These are phyloP conservation scores for Coemansia sp. DNA, from an alignment of 192 early-diverging fungal genomes.

Conservation along the genomic window DNA sequence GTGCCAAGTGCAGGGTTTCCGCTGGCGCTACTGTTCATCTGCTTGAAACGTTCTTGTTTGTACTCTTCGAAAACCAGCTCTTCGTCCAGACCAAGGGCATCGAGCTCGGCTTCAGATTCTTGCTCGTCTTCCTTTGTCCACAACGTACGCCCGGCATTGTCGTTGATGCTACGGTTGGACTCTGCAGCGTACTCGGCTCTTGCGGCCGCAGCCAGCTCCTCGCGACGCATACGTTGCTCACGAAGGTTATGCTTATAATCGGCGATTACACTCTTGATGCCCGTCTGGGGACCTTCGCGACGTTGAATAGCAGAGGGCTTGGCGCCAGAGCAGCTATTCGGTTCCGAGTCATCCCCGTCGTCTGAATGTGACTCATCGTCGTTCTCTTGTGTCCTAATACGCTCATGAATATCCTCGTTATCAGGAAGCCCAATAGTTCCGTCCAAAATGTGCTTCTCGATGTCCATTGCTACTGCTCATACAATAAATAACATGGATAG, in stretches of 20 bases:
- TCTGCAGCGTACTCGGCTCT: conserved; percentile 11
- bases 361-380: conserved; percentile 11
- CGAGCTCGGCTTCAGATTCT: background rate
- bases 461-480: background rate
- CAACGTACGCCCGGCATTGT: conserved; percentile 9
- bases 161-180: background rate
- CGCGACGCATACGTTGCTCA: conserved; percentile 12
- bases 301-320: conserved; percentile 1
- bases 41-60: conserved; percentile 19
- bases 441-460: conserved; percentile 1
- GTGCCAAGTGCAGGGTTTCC: conserved; percentile 11
- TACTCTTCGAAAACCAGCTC: conserved; percentile 42
- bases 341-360: background rate
- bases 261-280: conserved; percentile 48
- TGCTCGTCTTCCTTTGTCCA: conserved; percentile 23
- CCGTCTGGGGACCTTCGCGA: conserved; percentile 46
- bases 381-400: background rate
- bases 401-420: background rate
- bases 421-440: too few species aligned
- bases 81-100: conserved; percentile 14
- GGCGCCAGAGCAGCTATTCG: background rate
- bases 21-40: conserved; percentile 2
- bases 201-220: conserved; percentile 1
- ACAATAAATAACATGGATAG: background rate
- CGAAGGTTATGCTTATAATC: conserved; percentile 37